Percentiles rank a stretch among this genome's conserved stretches.
These are phyloP conservation scores for Phyllosticta citriasiana DNA, from an alignment of 2,329 filamentous ascomycete species.

Conservation along the genomic window DNA sequence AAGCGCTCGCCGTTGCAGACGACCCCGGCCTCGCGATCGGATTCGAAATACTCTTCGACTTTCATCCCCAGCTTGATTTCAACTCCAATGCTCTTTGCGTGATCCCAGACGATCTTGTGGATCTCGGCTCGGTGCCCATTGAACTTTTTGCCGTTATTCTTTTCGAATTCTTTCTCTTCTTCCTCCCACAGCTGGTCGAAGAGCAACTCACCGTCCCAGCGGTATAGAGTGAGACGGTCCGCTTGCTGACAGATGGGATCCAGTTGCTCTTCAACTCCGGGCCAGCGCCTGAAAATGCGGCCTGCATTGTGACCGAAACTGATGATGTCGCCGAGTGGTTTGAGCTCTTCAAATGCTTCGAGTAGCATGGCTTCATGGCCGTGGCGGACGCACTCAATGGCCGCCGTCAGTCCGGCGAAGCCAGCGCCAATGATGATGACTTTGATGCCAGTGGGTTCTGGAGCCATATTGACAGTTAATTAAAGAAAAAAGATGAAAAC, in stretches of 20 bases:
- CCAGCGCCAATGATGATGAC: conserved; percentile 38
- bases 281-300: conserved; percentile 46
- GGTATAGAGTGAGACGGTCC: conserved; percentile 50
- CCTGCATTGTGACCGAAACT: conserved; percentile 52
- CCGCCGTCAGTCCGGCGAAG: conserved; percentile 53
- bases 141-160: conserved; percentile 39
- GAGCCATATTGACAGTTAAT: neutral
- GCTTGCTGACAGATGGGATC: conserved; percentile 41
- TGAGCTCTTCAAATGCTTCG: conserved; percentile 46
- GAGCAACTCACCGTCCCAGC: conserved; percentile 52
- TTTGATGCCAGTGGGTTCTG: neutral
- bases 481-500: neutral
- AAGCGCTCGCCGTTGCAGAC: conserved; percentile 38
- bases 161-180: conserved; percentile 19
- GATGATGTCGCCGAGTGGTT: conserved; percentile 51
- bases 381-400: conserved; percentile 53
- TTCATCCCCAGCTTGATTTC: conserved; percentile 43
- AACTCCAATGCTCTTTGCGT: conserved; percentile 43
- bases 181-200: conserved; percentile 40
- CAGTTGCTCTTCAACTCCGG: conserved; percentile 38
- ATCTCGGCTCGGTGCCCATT: conserved; percentile 53
- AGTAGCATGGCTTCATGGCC: conserved; percentile 49
- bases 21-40: conserved; percentile 42
- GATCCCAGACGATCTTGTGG: conserved; percentile 47
- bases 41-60: conserved; percentile 42